Base-by-base conservation (phyloP, 1,284 basidiomycete species). In the Trametes polyzona region DNA sequence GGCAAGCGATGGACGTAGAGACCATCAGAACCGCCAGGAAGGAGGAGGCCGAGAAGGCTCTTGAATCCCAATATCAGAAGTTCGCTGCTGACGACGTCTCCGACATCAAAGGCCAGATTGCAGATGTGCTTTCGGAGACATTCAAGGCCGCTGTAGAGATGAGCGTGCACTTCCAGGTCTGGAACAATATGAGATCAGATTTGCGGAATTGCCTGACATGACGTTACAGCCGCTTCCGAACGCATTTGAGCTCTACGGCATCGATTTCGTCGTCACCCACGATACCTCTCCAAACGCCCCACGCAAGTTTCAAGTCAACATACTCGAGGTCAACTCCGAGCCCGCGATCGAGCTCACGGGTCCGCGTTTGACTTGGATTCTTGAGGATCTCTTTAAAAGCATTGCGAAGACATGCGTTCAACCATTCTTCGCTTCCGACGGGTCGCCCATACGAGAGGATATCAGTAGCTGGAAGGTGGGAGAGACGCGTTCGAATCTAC, bases 261-360 rank as follows among this genome's bases (percentile, higher is more conserved):
- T 94, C 10, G 96, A 99, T 71, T 89, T 99, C 61, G 75, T 99
- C 14, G 83, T 98, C 27, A 84, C 86, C 6, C 81, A 87, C 65
- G 71, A 70, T 29, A 35, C 62, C 37, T 9, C 55, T 21, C 10
- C 56, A 23, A 26, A 47, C 6, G 32, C 61, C 56, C 64, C 51
- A 6, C 67, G 64, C 17, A 62, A 63, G 11, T 83, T 92, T 55
- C 81, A 83, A 61, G 87, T 94, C 2, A 88, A 90, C 57, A 76
- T 98, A 3, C 80, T 98, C 26, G 96, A 98, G 71, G 81, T 97
- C 68, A 98, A 98, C 71, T 89, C 96, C 19, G 96, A 97, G 65
- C 96, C 96, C 2, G 96, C 98, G 52, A 98, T 98, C 63, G 92
- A 96, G 66, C 84, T 98, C 61, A 96, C 93, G 0, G 97, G 96